These are phyloP conservation scores for Magnusiomyces fungicola DNA, from an alignment of 1,139 yeast genomes.

Conservation along the genomic window DNA sequence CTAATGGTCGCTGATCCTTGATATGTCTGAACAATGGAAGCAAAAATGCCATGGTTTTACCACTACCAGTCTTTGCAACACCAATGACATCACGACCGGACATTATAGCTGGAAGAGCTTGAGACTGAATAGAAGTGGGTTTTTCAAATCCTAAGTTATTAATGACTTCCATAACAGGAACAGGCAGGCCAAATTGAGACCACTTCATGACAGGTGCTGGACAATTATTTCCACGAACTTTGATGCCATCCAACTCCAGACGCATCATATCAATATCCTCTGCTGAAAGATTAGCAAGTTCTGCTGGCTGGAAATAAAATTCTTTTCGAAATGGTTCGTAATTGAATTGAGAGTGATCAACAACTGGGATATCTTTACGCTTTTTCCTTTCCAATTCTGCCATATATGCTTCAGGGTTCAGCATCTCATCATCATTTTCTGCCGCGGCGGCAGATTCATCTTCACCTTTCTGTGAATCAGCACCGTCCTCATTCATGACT, in stretches of 20 bases:
- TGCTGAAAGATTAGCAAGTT: slow-evolving; percentile 39
- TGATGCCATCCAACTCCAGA: slow-evolving; percentile 52
- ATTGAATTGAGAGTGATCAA: slow-evolving; percentile 43
- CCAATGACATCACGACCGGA: slow-evolving; percentile 87
- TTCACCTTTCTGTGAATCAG: slow-evolving; percentile 25
- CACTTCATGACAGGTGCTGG: slow-evolving; percentile 69
- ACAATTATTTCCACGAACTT: slow-evolving; percentile 49
- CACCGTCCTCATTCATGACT: slow-evolving; percentile 22
- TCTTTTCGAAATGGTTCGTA: slow-evolving; percentile 52
- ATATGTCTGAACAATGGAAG: slow-evolving; percentile 81
- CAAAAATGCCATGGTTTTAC: slow-evolving; percentile 84
- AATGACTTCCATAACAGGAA: slow-evolving; percentile 47
- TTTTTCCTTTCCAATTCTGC: slow-evolving; percentile 35
- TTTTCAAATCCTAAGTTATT: slow-evolving; percentile 44
- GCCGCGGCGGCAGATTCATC: too few species aligned
- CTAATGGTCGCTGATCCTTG: slow-evolving; percentile 55
- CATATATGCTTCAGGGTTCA: slow-evolving; percentile 26
- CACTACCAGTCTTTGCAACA: slow-evolving; percentile 94
- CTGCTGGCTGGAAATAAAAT: slow-evolving; percentile 62
- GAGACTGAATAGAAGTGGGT: slow-evolving; percentile 89
- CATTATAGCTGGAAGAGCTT: slow-evolving; percentile 87
- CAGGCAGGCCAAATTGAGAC: slow-evolving; percentile 75
- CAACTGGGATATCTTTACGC: slow-evolving; percentile 37
- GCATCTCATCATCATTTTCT: slow-evolving; percentile 20
- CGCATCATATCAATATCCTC: slow-evolving; percentile 53